phyloP scores from a whole-genome alignment of 805 yeast species.

The Myxozyma melibiosi region DNA sequence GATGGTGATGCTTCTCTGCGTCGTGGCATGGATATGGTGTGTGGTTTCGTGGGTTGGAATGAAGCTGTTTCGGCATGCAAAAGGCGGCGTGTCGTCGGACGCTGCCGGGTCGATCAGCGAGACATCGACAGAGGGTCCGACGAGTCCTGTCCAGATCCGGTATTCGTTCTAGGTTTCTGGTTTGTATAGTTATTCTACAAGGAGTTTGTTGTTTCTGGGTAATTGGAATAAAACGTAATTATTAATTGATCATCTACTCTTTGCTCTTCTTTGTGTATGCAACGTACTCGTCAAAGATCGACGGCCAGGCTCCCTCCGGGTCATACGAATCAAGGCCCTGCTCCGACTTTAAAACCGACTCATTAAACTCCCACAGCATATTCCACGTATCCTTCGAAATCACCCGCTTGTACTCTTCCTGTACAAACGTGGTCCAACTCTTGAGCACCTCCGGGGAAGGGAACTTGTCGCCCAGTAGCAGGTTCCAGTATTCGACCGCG shows the following conservation, averaged over 20 bases:
- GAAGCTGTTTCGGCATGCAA: slow-evolving; percentile 78
- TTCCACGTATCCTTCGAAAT: slow-evolving; percentile 81
- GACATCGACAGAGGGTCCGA: neutral
- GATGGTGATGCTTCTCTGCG: slow-evolving; percentile 42
- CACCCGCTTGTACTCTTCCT: slow-evolving; percentile 47
- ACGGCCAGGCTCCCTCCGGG: slow-evolving; percentile 90
- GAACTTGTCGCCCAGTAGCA: slow-evolving; percentile 55
- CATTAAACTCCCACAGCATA: slow-evolving; percentile 71
- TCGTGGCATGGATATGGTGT: slow-evolving; percentile 67
- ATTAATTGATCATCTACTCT: neutral
- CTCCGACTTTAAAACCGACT: slow-evolving; percentile 47
- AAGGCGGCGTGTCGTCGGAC: slow-evolving; percentile 51
- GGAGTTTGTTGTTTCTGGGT: neutral
- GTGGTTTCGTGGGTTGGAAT: slow-evolving; percentile 75
- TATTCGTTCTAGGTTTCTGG: neutral
- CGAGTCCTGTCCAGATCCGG: slow-evolving; percentile 1
- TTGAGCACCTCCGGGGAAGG: slow-evolving; percentile 29
- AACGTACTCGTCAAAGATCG: slow-evolving; percentile 79
- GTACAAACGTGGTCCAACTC: slow-evolving; percentile 61
- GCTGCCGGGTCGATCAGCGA: too few species aligned
- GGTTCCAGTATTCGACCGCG: slow-evolving; percentile 76
- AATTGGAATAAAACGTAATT: neutral
- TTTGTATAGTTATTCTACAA: neutral
- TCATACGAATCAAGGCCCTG: slow-evolving; percentile 65
- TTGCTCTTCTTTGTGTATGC: slow-evolving; percentile 46